Evolutionary conservation across 768 basidiomycete species (phyloP).

Genomic region (Mycena galericulata): DNA sequence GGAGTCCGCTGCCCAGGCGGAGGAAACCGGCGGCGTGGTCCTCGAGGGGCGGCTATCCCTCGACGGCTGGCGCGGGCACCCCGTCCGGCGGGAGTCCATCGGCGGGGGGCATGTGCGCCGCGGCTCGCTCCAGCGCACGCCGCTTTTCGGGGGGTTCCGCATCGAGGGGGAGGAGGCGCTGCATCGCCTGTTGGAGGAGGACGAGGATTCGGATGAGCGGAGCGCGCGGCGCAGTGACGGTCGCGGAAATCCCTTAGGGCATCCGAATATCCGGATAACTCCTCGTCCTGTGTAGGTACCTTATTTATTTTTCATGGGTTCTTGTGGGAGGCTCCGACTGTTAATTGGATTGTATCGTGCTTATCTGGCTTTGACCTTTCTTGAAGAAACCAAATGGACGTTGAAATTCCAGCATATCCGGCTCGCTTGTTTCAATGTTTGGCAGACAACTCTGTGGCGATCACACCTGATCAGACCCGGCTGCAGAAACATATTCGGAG

Average conservation of each 20-base stretch:
- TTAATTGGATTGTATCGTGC: too few species aligned
- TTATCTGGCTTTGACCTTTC: too few species aligned
- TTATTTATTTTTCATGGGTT: too few species aligned
- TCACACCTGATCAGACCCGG: too few species aligned
- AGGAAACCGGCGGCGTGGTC: conserved; percentile 48
- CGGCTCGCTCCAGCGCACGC: conserved; percentile 72
- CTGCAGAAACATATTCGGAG: too few species aligned
- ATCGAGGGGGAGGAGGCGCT: conserved; percentile 59
- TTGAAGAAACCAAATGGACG: too few species aligned
- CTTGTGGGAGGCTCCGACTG: too few species aligned
- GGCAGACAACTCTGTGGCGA: too few species aligned
- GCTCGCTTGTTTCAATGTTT: too few species aligned
- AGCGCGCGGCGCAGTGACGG: neutral
- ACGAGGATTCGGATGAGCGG: neutral
- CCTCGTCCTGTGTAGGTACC: conserved; percentile 5
- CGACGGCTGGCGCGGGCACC: conserved; percentile 80
- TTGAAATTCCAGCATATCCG: too few species aligned
- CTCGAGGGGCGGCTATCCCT: conserved; percentile 71
- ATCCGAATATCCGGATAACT: conserved; percentile 7
- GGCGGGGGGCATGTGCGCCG: conserved; percentile 63
- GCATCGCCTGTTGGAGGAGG: conserved; percentile 55
- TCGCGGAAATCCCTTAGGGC: neutral
- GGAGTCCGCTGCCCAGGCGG: conserved; percentile 45
- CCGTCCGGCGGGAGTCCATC: conserved; percentile 43
- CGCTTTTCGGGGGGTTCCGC: conserved; percentile 82